A percentile compares a stretch with the other conserved stretches of the same genome.
Evolutionary conservation across 1,284 basidiomycete genomes (phyloP).

Genomic region (Meira nashicola): DNA sequence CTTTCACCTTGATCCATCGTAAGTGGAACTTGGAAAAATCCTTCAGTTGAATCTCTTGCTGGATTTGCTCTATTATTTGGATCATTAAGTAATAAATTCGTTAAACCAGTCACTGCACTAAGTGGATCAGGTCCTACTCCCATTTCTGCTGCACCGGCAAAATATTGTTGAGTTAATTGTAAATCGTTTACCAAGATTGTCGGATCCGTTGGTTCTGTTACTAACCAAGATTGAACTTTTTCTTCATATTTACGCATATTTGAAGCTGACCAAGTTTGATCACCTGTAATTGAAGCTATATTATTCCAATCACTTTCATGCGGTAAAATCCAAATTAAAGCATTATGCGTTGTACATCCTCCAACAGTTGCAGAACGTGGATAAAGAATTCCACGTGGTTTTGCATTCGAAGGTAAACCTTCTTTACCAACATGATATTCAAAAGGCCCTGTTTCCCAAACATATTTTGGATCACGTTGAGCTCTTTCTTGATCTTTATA

Average conservation of each 20-base stretch:
- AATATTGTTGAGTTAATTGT: background rate
- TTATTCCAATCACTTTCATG: constrained; percentile 4
- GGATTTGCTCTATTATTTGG: constrained; percentile 1
- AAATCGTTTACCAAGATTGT: constrained; percentile 1
- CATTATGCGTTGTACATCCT: background rate
- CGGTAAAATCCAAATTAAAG: background rate
- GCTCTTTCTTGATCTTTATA: background rate
- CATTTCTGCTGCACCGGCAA: background rate
- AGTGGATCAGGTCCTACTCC: background rate
- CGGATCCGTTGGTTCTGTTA: background rate
- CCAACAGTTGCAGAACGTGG: background rate
- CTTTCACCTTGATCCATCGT: background rate
- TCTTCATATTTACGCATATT: background rate
- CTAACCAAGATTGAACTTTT: background rate
- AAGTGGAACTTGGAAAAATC: constrained; percentile 2
- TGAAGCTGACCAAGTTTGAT: background rate
- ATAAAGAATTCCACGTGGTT: constrained; percentile 2
- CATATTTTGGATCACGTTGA: constrained; percentile 4
- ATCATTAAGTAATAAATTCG: constrained; percentile 1
- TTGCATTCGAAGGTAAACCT: background rate
- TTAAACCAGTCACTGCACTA: constrained; percentile 1
- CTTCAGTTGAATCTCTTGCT: background rate
- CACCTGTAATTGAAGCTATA: background rate
- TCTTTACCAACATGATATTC: constrained; percentile 1
- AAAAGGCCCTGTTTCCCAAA: background rate